These are phyloP conservation scores for Cytospora mali DNA, from an alignment of 2,329 filamentous ascomycete species.

Conservation along the genomic window DNA sequence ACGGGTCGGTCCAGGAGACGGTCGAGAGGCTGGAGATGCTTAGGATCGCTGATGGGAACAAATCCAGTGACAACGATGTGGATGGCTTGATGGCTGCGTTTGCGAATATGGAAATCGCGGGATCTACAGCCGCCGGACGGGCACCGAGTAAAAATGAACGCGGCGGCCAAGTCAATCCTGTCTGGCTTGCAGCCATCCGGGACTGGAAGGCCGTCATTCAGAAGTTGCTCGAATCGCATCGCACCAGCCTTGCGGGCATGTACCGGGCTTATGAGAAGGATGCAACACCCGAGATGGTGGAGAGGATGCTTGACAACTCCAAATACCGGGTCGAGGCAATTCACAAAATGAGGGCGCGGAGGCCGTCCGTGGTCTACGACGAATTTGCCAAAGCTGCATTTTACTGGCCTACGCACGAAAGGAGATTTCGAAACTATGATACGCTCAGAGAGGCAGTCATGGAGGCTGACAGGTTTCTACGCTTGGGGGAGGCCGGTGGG, in stretches of 20 bases:
- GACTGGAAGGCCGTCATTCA: conserved; percentile 51
- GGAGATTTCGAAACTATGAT: conserved; percentile 52
- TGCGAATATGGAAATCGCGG: conserved; percentile 1
- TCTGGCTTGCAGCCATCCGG: conserved; percentile 43
- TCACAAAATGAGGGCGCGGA: conserved; percentile 1
- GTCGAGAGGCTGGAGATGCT: conserved; percentile 19
- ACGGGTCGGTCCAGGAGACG: conserved; percentile 20
- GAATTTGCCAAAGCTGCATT: conserved; percentile 23
- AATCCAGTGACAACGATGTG: conserved; percentile 33
- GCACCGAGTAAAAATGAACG: neutral
- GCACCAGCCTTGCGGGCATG: conserved; percentile 45
- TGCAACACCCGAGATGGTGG: conserved; percentile 46
- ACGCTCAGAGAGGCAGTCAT: conserved; percentile 46
- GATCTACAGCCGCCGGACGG: neutral
- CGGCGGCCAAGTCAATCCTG: neutral
- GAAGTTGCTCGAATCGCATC: conserved; percentile 44
- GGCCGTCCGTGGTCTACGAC: neutral
- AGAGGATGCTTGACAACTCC: conserved; percentile 47
- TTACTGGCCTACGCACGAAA: conserved; percentile 49
- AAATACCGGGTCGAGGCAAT: conserved; percentile 47
- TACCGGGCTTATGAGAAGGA: conserved; percentile 50
- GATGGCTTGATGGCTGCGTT: conserved; percentile 7
- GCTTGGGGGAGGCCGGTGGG: conserved; percentile 45
- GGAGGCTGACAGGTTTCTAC: conserved; percentile 45
- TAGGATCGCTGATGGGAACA: conserved; percentile 15